Evolutionary conservation across 139 green algal genomes (phyloP), one percentile per base, ranked within the genome.

Genomic region (Astrephomene gubernaculifera): DNA sequence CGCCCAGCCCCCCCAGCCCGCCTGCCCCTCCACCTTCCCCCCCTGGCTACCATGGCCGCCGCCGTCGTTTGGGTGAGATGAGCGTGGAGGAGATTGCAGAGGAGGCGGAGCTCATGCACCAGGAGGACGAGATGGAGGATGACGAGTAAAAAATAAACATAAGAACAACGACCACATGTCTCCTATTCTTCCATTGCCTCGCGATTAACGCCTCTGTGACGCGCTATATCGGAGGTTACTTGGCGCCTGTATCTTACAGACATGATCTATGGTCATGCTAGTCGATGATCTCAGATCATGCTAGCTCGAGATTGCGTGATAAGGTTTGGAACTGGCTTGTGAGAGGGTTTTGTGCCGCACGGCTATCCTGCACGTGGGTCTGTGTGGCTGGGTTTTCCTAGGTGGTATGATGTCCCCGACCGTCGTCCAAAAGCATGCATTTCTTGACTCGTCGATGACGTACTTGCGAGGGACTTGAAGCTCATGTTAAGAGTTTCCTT

Each of bases 61-160:
- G 71, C n/a, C 71, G 71, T 27, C 45, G 39, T 19, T 29, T 67
- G 33, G 31, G 3, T 54, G 29, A 31, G 5, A 39, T n/a, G 17
- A 12, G 12, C n/a, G 45, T 22, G 24, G 71, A 80, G 44, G 71
- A 80, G 71, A 2, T 80, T 12, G 71, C 71, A 17, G 71, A 80
- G 71, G 45, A 80, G 71, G 36, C 10, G 17, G 71, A 80, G 45
- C 45, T 80, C 8, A 12, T 80, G 24, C 45, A 80, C 35, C 4
- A 80, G 5, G 71, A 80, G 49, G n/a, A 24, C n/a, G 63, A 39
- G 7, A 6, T 67, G 71, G 71, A 49, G 71, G 21, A 49, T 17
- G 31, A 61, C 27, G 3, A 78, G n/a, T 72, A 33, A 72, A 72
- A 21, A 45, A 49, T 14, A 35, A n/a, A n/a, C n/a, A n/a, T n/a